These are phyloP conservation scores for Vigna unguiculata DNA, from an alignment of 306 rosid species.

Conservation along the genomic window DNA sequence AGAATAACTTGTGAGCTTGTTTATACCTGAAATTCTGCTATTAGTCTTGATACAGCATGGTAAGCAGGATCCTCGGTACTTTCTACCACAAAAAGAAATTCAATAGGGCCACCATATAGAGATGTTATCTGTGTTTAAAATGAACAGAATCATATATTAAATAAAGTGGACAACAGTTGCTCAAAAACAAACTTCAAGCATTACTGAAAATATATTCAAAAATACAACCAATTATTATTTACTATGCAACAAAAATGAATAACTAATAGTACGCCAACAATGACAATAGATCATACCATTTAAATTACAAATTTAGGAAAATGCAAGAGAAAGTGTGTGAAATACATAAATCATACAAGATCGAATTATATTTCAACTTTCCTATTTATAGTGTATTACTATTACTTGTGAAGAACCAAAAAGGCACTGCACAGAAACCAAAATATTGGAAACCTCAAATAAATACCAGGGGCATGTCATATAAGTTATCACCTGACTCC, in stretches of 20 bases:
- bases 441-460: conserved; percentile 29
- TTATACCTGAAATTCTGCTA: conserved; percentile 75
- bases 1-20: conserved; percentile 1
- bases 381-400: neutral
- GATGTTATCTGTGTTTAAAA: conserved; percentile 74
- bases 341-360: conserved; percentile 9
- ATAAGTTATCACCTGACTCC: conserved; percentile 77
- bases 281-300: conserved; percentile 27
- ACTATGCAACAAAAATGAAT: conserved; percentile 32
- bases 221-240: conserved; percentile 20
- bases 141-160: conserved; percentile 27
- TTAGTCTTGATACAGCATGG: conserved; percentile 68
- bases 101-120: conserved; percentile 94
- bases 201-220: conserved; percentile 35
- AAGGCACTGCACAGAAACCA: conserved; percentile 4
- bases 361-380: conserved; percentile 17
- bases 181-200: conserved; percentile 27
- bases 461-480: neutral
- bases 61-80: conserved; percentile 93
- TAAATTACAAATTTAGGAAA: conserved; percentile 31
- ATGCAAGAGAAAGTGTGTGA: conserved; percentile 19
- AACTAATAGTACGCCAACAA: conserved; percentile 1
- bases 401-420: conserved; percentile 24
- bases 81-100: conserved; percentile 78
- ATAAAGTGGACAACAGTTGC: conserved; percentile 20